Base-by-base conservation (phyloP, 495 filamentous ascomycete species). In the Penicillium arizonense region DNA sequence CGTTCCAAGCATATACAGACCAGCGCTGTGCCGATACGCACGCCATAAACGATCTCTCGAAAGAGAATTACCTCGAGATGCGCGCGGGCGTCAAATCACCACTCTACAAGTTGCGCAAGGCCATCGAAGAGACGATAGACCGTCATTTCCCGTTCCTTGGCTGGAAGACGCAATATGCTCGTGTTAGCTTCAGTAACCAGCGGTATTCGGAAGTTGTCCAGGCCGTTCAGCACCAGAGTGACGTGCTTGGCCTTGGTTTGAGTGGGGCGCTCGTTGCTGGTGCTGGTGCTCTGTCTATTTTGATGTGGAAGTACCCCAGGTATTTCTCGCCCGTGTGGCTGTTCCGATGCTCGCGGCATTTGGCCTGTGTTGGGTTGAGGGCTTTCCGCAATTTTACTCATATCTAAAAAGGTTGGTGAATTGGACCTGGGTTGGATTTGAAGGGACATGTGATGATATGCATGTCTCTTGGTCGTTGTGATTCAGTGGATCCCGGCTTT, bases 51-150 rank as follows among this genome's bases (percentile, higher is more conserved):
- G 90, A 96, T 56, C 79, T 98, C 3, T 94, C 95, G 1, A 79
- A 94, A 35, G 79, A 87, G 28, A 98, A 98, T 61, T 97, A 96
- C 67, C 72, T 87, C 48, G 94, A 98, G 75, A 97, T 98, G 94
- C 81, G 90, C 3, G 77, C 84, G 3, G 85, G 86, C 13, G 94
- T 97, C 21, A 82, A 84, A 16, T 88, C 85, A 2, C 84, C 82
- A 0, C 56, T 82, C 1, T 97, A 97, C 67, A 78, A 83, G 48
- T 56, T 91, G 1, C 80, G 94, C 53, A 98, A 98, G 70, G 83
- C 69, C 47, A 61, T 96, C 6, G 95, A 98, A 69, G 94, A 98
- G 71, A 79, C 75, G n/a, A 65, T 97, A 34, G 85, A 83, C 37
- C 77, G 82, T n/a, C 86, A 87, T 48, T 45, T 95, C 5, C 94